Evolutionary conservation across 495 filamentous ascomycete species (phyloP).

Genomic region (Aspergillus avenaceus): DNA sequence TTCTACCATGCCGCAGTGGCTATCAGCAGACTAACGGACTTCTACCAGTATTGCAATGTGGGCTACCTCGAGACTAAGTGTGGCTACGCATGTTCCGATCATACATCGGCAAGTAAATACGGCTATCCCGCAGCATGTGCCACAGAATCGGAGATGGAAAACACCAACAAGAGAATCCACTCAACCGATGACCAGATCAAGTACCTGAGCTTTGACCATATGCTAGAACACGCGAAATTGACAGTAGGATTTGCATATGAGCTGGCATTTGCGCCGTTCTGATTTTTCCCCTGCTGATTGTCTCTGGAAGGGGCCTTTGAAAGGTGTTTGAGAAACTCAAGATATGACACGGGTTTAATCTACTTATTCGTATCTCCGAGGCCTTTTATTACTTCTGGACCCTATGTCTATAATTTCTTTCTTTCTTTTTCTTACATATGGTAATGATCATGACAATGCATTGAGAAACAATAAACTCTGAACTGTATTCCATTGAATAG

Average conservation of each 20-base stretch:
- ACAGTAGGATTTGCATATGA: constrained; percentile 89
- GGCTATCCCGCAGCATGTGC: constrained; percentile 96
- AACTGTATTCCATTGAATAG: not conserved
- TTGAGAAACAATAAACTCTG: not conserved
- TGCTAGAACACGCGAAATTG: constrained; percentile 94
- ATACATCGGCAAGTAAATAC: constrained; percentile 92
- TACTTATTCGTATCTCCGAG: no score
- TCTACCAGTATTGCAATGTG: constrained; percentile 75
- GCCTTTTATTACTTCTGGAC: no score
- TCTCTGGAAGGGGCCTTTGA: not conserved
- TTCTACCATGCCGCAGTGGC: not conserved
- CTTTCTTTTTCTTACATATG: no score
- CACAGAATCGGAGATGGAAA: constrained; percentile 83
- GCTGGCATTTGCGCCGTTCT: constrained; percentile 53
- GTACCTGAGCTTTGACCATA: constrained; percentile 91
- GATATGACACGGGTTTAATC: not conserved
- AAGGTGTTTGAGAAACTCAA: not conserved
- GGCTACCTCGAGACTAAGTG: constrained; percentile 90
- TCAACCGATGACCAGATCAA: constrained; percentile 83
- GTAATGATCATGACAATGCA: not conserved
- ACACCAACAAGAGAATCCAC: constrained; percentile 86
- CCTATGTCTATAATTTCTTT: no score
- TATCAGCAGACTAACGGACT: constrained; percentile 5
- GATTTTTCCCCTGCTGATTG: constrained; percentile 1
- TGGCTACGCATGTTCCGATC: constrained; percentile 96